Conservation (phyloP, 75 land plant genomes). For the Chamaecyparis obtusa region DNA sequence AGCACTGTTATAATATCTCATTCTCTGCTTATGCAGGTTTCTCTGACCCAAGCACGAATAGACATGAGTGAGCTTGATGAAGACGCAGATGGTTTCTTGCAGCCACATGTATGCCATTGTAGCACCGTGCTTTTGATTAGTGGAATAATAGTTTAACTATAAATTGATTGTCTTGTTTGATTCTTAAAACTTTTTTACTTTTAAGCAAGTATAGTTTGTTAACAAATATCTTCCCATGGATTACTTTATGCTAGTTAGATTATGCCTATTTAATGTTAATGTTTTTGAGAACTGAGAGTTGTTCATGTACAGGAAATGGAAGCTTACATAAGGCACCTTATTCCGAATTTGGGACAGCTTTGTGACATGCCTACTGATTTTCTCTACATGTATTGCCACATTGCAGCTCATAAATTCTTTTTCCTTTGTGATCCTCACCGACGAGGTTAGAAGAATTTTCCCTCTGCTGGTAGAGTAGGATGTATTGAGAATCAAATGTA, state of each 20-base stretch:
- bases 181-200: not conserved
- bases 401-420: slow-evolving; percentile 97
- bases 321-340: slow-evolving; percentile 92
- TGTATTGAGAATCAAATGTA: not conserved
- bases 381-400: slow-evolving; percentile 91
- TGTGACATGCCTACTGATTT: slow-evolving; percentile 88
- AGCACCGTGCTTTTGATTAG: not conserved
- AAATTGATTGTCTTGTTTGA: not conserved
- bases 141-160: not conserved
- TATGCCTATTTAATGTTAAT: not conserved
- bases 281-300: not conserved
- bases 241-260: not conserved
- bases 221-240: not conserved
- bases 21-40: slow-evolving; percentile 58
- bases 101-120: slow-evolving; percentile 73
- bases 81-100: slow-evolving; percentile 98
- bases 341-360: slow-evolving; percentile 96
- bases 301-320: slow-evolving; percentile 83
- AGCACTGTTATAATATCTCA: not conserved
- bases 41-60: slow-evolving; percentile 97
- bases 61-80: slow-evolving; percentile 99
- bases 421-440: slow-evolving; percentile 99
- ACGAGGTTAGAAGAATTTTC: slow-evolving; percentile 58
- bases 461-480: not conserved
- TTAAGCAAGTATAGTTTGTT: too few relatives aligned